A percentile compares a stretch with the other conserved stretches of the same genome.
phyloP scores from a whole-genome alignment of 2,329 filamentous ascomycete genomes.

The Clonostachys rosea region DNA sequence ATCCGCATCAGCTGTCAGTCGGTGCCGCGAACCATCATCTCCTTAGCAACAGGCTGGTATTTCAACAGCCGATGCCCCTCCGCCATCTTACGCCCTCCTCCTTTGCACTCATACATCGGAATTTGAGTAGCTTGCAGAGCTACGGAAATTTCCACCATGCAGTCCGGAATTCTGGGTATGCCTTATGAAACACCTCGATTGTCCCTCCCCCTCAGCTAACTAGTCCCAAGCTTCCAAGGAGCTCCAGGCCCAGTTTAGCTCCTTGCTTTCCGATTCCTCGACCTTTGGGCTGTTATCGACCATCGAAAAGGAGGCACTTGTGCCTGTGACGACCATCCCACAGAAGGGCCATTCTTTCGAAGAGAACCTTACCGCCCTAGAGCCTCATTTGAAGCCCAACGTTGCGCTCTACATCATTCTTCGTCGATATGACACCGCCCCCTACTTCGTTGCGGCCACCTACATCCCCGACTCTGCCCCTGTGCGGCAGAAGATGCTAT shows the following conservation, averaged over 20 bases:
- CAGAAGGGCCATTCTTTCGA: conserved; percentile 53
- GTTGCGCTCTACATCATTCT: conserved; percentile 72
- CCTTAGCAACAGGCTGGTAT: no score
- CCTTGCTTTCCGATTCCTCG: conserved; percentile 54
- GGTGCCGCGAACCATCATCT: no score
- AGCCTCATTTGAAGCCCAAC: conserved; percentile 59
- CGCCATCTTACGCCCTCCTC: no score
- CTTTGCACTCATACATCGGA: no score
- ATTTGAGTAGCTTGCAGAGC: no score
- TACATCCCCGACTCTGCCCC: conserved; percentile 77
- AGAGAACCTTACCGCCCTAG: conserved; percentile 58
- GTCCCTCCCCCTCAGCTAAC: neutral
- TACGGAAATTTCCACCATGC: conserved; percentile 43
- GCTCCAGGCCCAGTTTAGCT: conserved; percentile 69
- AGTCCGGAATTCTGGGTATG: conserved; percentile 73
- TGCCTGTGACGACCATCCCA: conserved; percentile 51
- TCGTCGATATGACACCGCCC: conserved; percentile 55
- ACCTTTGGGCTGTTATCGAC: conserved; percentile 68
- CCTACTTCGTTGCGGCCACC: conserved; percentile 64
- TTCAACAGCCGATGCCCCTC: no score
- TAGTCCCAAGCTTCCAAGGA: conserved; percentile 63
- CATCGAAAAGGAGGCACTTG: conserved; percentile 65
- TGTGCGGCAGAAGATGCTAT: conserved; percentile 83
- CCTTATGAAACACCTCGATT: neutral
- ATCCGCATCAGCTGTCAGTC: no score